Conservation (phyloP, 306 rosid genomes). For the Prosopis cineraria region DNA sequence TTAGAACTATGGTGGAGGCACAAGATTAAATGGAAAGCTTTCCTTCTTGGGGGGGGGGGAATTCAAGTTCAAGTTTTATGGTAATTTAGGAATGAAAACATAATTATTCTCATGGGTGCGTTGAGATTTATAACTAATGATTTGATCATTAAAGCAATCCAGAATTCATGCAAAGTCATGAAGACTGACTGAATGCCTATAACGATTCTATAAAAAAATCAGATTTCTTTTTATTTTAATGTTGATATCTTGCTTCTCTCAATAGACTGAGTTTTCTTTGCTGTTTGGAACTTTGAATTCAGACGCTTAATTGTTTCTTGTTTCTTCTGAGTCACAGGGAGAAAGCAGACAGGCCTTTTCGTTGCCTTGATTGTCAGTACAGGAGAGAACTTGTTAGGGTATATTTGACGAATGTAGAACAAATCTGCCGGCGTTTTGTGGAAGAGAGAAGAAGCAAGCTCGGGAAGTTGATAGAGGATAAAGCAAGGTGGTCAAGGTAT, state of each 20-base stretch:
- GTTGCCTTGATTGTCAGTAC: slow-evolving; percentile 97
- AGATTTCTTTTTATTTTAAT: background rate
- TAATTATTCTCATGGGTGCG: background rate
- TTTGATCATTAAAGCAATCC: background rate
- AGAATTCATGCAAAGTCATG: background rate
- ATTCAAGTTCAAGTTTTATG: background rate
- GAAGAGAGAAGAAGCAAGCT: slow-evolving; percentile 95
- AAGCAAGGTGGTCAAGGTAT: slow-evolving; percentile 98
- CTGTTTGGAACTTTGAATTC: slow-evolving; percentile 28
- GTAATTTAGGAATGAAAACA: background rate
- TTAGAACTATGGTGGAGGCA: background rate
- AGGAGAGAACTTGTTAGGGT: slow-evolving; percentile 99
- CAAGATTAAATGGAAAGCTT: background rate
- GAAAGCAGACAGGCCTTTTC: slow-evolving; percentile 93
- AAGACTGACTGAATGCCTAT: background rate
- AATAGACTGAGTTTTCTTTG: background rate
- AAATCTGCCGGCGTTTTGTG: slow-evolving; percentile 96
- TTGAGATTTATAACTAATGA: background rate
- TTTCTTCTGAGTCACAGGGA: slow-evolving; percentile 70
- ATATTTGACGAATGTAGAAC: slow-evolving; percentile 95
- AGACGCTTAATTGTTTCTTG: slow-evolving; percentile 15
- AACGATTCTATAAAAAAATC: background rate
- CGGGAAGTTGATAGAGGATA: slow-evolving; percentile 89
- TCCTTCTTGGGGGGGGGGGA: background rate
- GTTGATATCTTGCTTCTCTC: background rate